Base-by-base conservation (phyloP, 2,329 filamentous ascomycete species). In the Parafenestella ontariensis region DNA sequence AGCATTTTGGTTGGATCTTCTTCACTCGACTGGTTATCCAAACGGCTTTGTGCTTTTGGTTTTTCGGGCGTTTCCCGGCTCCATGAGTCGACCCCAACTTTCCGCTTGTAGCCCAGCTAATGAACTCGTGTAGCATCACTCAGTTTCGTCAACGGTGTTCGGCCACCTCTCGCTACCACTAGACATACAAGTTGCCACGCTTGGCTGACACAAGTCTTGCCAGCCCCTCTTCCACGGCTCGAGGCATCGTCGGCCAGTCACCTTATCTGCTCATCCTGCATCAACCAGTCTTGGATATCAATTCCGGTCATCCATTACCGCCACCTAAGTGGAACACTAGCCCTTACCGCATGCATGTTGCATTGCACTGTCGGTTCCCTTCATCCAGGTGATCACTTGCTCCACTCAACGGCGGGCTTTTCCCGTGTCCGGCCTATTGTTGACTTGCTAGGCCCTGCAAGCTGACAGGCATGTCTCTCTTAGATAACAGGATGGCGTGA, bases 261-360 rank as follows among this genome's bases (percentile, higher is more conserved):
- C 76, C 77, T 80, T 80, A 80, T 80, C 78, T 70, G 58, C 63
- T 57, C 58, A 61, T 66, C 62, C 74, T 79, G 78, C 77, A 78
- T 67, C 68, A 62, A 61, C 64, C 66, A 57, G 63, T 68, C 60
- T 61, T 63, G 65, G 70, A 62, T 50, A 69, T 62, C 61, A 71
- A 65, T 64, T 73, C 68, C 68, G 71, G 68, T 69, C 69, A 70
- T 75, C 69, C 73, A 66, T 63, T 68, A 57, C 64, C 57, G 63
- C 68, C 71, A 70, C 62, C 57, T 58, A 62, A 61, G 64, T 68
- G 69, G 65, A 66, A 65, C 68, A 65, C 70, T 74, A 73, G 65
- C 62, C 64, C 62, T 64, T 59, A 65, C 62, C 64, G 64, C 71
- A 71, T 75, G 73, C 73, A 76, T 72, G 54, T 63, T 72, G 73